Evolutionary conservation across 257 asterid species (phyloP).

Genomic region (Rehmannia glutinosa): DNA sequence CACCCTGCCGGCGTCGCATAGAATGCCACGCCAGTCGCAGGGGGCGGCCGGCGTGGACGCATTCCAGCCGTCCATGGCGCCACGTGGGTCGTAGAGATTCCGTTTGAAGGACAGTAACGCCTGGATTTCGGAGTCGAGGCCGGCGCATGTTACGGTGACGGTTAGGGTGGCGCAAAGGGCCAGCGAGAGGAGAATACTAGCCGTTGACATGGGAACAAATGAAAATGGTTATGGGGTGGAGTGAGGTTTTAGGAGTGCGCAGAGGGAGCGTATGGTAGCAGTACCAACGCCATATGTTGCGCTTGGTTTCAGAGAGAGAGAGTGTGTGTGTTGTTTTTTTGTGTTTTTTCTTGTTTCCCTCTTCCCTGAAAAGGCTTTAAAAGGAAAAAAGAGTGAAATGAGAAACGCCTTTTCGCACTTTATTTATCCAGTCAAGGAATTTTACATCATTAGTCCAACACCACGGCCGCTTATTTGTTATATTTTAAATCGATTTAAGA

Average conservation of each 20-base stretch:
- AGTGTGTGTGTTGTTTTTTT: not conserved
- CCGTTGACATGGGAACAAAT: slow-evolving; percentile 36
- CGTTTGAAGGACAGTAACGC: slow-evolving; percentile 48
- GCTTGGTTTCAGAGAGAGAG: slow-evolving; percentile 1
- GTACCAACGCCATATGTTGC: slow-evolving; percentile 21
- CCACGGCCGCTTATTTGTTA: not conserved
- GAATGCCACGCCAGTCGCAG: slow-evolving; percentile 82
- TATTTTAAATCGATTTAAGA: not conserved
- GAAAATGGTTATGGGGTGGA: not conserved
- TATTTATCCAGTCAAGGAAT: slow-evolving; percentile 14
- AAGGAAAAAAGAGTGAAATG: not conserved
- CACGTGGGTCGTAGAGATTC: slow-evolving; percentile 59
- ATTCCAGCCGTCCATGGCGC: slow-evolving; percentile 60
- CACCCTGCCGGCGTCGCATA: slow-evolving; percentile 45
- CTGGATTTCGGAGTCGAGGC: slow-evolving; percentile 35
- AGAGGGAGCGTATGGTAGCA: slow-evolving; percentile 29
- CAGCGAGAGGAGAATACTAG: slow-evolving; percentile 25
- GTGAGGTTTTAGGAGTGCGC: slow-evolving; percentile 1
- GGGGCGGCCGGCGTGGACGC: slow-evolving; percentile 59
- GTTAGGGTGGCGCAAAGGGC: slow-evolving; percentile 33
- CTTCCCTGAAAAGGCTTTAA: slow-evolving; percentile 7
- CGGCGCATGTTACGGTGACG: slow-evolving; percentile 34
- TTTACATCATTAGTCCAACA: slow-evolving; percentile 27
- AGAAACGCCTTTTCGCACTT: slow-evolving; percentile 21
- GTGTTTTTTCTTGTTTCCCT: not conserved